Base-by-base conservation (phyloP, 2,329 filamentous ascomycete species). In the Shiraia sp. region DNA sequence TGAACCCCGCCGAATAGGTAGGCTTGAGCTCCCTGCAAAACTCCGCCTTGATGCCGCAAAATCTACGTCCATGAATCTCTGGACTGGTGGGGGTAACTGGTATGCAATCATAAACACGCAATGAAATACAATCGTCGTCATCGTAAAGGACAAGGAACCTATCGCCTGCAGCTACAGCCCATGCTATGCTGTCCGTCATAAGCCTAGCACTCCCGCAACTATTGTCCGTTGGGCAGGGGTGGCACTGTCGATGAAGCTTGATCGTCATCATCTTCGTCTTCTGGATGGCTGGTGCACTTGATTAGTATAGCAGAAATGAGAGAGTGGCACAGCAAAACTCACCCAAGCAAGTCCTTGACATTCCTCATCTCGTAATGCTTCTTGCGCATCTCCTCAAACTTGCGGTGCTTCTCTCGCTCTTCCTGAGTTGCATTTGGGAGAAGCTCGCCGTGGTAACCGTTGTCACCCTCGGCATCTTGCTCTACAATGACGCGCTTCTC, bases 351-450 rank as follows among this genome's bases (percentile, higher is more conserved):
- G 62, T 85, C 82, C 61, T 93, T 95, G 44, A 96, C 90, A 64
- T 93, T 87, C 74, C 83, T 90, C 93, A 99, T 99, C 78, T 99
- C 93, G 72, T 99, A 99, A 72, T 99, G 93, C 76, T 85, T 92
- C 83, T 93, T 96, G 63, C 93, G 82, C 76, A 90, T 79, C 73
- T 88, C 79, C 74, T 96, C 91, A 69, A 99, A 99, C 66, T 87
- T 83, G 65, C 80, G 82, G 72, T 99, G 93, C 77, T 97, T 96
- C 75, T 93, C 90, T 49, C 77, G 78, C 67, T 95, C 91, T 69
- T 96, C 90, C 29, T 73, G 68, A 4, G 72, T 72, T 58, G 75
- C 72, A 36, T 71, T 64, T 14, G 61, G 79, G 31, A 83, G 79
- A 40, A 80, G 79, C 58, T 83, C 75, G 65, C 82, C 80, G 71